Evolutionary conservation across 805 yeast species (phyloP).

Genomic region (Lachancea nothofagi): DNA sequence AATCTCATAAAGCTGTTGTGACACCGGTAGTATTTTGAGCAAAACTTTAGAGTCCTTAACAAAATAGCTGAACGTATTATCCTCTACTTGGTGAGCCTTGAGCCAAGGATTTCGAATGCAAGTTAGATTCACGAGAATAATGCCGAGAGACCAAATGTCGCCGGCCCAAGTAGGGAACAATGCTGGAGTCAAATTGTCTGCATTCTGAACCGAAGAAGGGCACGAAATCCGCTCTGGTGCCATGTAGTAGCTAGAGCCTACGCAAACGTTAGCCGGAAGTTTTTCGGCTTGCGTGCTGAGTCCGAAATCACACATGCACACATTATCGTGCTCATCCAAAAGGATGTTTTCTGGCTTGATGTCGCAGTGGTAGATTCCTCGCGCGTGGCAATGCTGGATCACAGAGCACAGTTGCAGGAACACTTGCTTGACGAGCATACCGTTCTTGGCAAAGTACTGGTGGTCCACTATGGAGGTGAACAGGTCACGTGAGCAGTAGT

Average conservation of each 20-base stretch:
- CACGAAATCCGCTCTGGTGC: conserved; percentile 72
- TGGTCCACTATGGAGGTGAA: conserved; percentile 80
- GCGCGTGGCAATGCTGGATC: conserved; percentile 72
- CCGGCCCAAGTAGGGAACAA: conserved; percentile 62
- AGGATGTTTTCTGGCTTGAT: conserved; percentile 92
- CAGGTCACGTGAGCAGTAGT: conserved; percentile 80
- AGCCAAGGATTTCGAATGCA: conserved; percentile 91
- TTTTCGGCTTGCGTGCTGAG: conserved; percentile 59
- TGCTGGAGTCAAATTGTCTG: conserved; percentile 4
- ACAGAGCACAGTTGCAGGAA: conserved; percentile 79
- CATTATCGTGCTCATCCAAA: conserved; percentile 52
- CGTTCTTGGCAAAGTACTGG: conserved; percentile 52
- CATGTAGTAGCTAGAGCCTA: conserved; percentile 90
- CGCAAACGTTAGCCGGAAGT: conserved; percentile 65
- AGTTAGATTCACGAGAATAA: conserved; percentile 70
- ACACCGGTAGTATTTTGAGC: conserved; percentile 65
- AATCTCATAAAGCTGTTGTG: conserved; percentile 52
- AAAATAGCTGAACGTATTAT: conserved; percentile 61
- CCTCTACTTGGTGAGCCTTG: conserved; percentile 58
- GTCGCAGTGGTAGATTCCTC: conserved; percentile 87
- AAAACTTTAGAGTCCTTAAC: conserved; percentile 51
- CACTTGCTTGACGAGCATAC: conserved; percentile 47
- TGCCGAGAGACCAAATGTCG: conserved; percentile 84
- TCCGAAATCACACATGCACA: conserved; percentile 81
- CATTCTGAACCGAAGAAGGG: conserved; percentile 27